Evolutionary conservation across 148 eudicot species (phyloP).

Genomic region (Rhododendron williamsianum): DNA sequence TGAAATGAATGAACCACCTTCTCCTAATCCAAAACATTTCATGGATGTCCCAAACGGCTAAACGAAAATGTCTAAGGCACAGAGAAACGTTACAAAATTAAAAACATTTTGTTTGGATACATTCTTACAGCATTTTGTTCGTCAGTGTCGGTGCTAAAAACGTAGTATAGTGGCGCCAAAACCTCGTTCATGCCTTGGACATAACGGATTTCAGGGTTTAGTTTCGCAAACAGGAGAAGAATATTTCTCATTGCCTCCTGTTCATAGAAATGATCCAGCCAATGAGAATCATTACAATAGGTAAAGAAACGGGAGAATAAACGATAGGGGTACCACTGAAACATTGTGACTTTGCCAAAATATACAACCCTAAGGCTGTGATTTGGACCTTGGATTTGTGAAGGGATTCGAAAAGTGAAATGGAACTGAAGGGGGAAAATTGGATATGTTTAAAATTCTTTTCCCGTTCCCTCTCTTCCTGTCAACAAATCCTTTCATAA

Average conservation of each 20-base stretch:
- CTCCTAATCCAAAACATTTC: background rate
- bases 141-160: constrained; percentile 47
- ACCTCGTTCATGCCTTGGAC: constrained; percentile 89
- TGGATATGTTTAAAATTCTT: background rate
- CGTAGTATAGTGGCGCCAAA: constrained; percentile 56
- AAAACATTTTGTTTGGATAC: background rate
- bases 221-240: constrained; percentile 62
- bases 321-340: background rate
- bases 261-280: background rate
- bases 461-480: background rate
- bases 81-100: background rate
- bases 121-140: constrained; percentile 58
- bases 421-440: background rate
- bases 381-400: background rate
- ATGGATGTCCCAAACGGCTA: background rate
- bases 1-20: background rate
- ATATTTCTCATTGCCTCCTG: constrained; percentile 71
- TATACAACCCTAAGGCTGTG: background rate
- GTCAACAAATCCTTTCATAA: background rate
- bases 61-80: background rate
- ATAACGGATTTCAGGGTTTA: constrained; percentile 61
- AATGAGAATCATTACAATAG: background rate
- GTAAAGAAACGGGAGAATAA: background rate
- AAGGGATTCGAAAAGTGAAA: background rate
- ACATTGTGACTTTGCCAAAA: background rate